A percentile compares a stretch with the other conserved stretches of the same genome.
These are phyloP conservation scores for Auricularia sp. DNA, from an alignment of 768 basidiomycete species.

Conservation along the genomic window DNA sequence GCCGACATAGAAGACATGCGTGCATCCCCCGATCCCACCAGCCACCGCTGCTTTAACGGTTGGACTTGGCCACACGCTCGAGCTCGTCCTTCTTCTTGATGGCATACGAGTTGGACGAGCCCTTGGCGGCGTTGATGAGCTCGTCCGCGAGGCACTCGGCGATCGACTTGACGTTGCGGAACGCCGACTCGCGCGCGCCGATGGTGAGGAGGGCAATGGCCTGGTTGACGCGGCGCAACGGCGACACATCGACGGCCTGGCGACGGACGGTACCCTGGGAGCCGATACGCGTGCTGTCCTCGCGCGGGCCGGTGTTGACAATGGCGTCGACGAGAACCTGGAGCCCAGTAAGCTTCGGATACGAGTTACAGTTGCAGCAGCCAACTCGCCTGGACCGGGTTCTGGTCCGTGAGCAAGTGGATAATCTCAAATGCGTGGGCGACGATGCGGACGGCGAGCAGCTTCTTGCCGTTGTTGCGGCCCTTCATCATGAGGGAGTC, in stretches of 20 bases:
- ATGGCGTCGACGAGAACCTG: slow-evolving; percentile 95
- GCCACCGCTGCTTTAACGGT: slow-evolving; percentile 61
- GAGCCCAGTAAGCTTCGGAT: background rate
- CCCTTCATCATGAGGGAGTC: slow-evolving; percentile 99
- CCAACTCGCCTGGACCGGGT: slow-evolving; percentile 84
- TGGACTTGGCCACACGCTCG: slow-evolving; percentile 99
- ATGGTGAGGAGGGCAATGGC: slow-evolving; percentile 88
- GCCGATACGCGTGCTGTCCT: slow-evolving; percentile 99
- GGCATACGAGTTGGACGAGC: slow-evolving; percentile 99
- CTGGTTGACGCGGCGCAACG: slow-evolving; percentile 96
- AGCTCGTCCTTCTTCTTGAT: slow-evolving; percentile 99
- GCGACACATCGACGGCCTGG: slow-evolving; percentile 99
- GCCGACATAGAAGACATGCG: background rate
- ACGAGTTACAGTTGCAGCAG: background rate
- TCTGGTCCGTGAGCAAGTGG: slow-evolving; percentile 99
- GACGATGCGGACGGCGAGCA: slow-evolving; percentile 97
- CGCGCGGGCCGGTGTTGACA: slow-evolving; percentile 98
- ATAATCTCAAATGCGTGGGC: slow-evolving; percentile 99
- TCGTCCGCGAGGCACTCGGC: slow-evolving; percentile 99
- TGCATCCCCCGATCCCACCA: background rate
- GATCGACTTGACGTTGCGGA: slow-evolving; percentile 99
- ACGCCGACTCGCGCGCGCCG: slow-evolving; percentile 97
- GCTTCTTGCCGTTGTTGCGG: slow-evolving; percentile 99
- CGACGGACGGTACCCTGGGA: slow-evolving; percentile 99
- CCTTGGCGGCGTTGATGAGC: slow-evolving; percentile 99